Evolutionary conservation across 345 rosid genomes (phyloP).

Genomic region (Geranium brycei): DNA sequence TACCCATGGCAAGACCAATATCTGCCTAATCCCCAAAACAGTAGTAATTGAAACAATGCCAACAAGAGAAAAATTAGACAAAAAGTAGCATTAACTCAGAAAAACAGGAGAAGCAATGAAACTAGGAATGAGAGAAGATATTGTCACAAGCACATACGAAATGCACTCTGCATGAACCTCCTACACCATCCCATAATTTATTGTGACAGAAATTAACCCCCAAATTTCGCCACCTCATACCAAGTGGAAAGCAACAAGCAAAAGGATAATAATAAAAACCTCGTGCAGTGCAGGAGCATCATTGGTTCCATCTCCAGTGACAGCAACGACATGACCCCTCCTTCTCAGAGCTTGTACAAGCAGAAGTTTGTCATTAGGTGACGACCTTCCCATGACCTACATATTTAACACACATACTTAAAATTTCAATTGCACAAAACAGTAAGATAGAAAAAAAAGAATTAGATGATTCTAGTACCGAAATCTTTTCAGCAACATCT

Average conservation of each 20-base stretch:
- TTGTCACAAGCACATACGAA: too few species aligned
- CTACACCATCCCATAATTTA: background rate
- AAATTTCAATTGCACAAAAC: background rate
- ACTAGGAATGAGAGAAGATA: too few species aligned
- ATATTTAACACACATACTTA: slow-evolving; percentile 1
- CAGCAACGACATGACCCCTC: slow-evolving; percentile 71
- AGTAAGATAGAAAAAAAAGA: background rate
- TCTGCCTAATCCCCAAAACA: slow-evolving; percentile 57
- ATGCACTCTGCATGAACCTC: too few species aligned
- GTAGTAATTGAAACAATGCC: background rate
- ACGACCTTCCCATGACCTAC: slow-evolving; percentile 91
- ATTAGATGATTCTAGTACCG: slow-evolving; percentile 25
- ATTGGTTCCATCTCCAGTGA: slow-evolving; percentile 89
- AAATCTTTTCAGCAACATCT: slow-evolving; percentile 59
- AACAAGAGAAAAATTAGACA: background rate
- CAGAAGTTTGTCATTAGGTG: slow-evolving; percentile 80
- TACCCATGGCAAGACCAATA: slow-evolving; percentile 98
- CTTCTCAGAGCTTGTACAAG: slow-evolving; percentile 76
- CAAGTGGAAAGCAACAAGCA: background rate
- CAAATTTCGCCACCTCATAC: background rate
- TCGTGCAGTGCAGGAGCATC: slow-evolving; percentile 92
- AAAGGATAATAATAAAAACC: slow-evolving; percentile 26
- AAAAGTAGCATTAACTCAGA: background rate
- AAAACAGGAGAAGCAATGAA: background rate
- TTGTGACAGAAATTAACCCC: background rate